phyloP scores from a whole-genome alignment of 805 yeast species.

The Candida xyloterini region DNA sequence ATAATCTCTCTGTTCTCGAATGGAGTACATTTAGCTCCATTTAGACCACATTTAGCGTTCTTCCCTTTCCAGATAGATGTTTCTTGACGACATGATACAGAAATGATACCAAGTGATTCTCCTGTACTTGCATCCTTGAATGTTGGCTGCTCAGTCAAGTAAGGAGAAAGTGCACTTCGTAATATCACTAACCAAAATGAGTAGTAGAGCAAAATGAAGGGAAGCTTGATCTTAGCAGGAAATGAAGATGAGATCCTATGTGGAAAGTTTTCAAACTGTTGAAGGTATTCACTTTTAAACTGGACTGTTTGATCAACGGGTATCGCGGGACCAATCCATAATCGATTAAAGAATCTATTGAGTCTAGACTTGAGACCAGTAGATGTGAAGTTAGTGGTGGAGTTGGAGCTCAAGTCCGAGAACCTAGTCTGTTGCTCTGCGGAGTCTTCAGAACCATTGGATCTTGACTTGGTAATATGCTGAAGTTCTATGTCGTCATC shows the following conservation, averaged over 20 bases:
- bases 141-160: constrained; percentile 42
- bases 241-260: constrained; percentile 30
- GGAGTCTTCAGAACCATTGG: constrained; percentile 7
- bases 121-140: constrained; percentile 18
- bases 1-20: constrained; percentile 43
- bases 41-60: constrained; percentile 70
- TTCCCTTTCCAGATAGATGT: constrained; percentile 68
- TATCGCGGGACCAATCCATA: constrained; percentile 57
- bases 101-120: constrained; percentile 30
- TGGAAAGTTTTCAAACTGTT: constrained; percentile 44
- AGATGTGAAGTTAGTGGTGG: neutral
- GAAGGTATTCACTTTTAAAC: constrained; percentile 26
- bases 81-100: constrained; percentile 49
- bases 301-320: constrained; percentile 49
- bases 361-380: neutral
- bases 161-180: constrained; percentile 41
- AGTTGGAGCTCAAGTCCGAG: constrained; percentile 2
- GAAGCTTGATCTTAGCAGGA: constrained; percentile 29
- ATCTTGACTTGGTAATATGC: constrained; percentile 3
- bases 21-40: constrained; percentile 59
- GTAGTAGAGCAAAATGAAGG: constrained; percentile 38
- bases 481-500: constrained; percentile 8
- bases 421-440: constrained; percentile 3
- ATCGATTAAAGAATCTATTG: constrained; percentile 12
- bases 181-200: constrained; percentile 44